Base-by-base conservation (phyloP, 495 filamentous ascomycete genomes). In the Collariella sp. region DNA sequence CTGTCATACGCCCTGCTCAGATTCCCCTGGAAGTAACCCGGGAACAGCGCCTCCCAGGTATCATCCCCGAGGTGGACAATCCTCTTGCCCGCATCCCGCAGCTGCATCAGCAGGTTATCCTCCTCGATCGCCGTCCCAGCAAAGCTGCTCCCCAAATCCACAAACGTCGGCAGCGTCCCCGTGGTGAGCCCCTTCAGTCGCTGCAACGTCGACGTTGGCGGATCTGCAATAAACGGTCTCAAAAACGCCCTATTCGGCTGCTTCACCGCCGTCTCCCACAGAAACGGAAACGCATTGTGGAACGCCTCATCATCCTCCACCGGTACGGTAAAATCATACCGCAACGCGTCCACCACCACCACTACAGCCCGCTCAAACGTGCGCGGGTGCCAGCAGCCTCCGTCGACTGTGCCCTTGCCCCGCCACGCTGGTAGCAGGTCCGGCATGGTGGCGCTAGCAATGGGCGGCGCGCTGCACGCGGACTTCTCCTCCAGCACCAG, bases 41-140 rank as follows among this genome's bases (percentile, higher is more conserved):
- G 94, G 62, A 96, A 98, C 36, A 98, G 70, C 35, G 87, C 73
- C 52, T 88, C 86, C 93, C 93, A 98, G 7, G 93, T 98, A 68
- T 98, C 91, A 63, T 98, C 93, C 11, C 93, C 93, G 38, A 97
- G 76, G 62, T 97, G 95, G 23, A 90, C 94, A 45, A 97, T 78
- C 55, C 78, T 85, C 74, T 89, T 94, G 11, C 89, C 89, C 13
- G 84, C 83, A 46, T 81, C 74, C 52, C 80, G 82, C 59, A 96
- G 67, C 66, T 97, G 93, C 61, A 83, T 84, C 24, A 98, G 76
- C 39, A 98, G 62, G 59, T 97, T 98, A 66, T 98, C 93, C 70
- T 98, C 93, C 49, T 96, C 89, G 62, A 98, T 96, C n/a, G 89
- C 87, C 16, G 87, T 94, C 6, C 93, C 93, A 6, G 91, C 88